Evolutionary conservation across 2,329 filamentous ascomycete species (phyloP), one percentile per base, ranked within the genome.

Genomic region (Cercospora citrullina): DNA sequence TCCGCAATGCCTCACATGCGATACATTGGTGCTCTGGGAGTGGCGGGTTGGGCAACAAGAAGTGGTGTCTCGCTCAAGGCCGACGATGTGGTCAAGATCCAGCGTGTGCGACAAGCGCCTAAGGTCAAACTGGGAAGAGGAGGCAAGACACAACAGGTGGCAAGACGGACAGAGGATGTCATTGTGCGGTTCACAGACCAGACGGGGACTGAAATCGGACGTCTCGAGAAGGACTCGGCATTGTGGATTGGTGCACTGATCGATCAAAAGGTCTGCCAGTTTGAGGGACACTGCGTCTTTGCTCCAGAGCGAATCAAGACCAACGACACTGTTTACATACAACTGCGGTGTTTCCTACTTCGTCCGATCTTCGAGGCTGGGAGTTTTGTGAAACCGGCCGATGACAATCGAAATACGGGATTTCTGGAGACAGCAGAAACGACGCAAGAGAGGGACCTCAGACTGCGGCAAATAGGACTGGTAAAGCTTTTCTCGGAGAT

Each of bases 281-380:
- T 99, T 69, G 91, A 96, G 72, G 95, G 91, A 5, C 88, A 87
- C 12, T 97, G 93, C 75, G 93, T 99, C 1, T 98, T 91, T 78
- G 92, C 92, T 0, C 94, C 94, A 0, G 94, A 98, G 65, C 85
- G 87, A 58, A 80, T 98, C 59, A 86, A 92, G 60, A 95, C 94
- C 8, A 97, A 96, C 75, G 95, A 99, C 75, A 98, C 93, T 0
- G 86, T 99, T n/a, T 96, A 94, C 74, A 79, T 99, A 6, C 95
- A 99, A 78, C 80, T 99, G 55, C 86, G 87, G 64, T 95, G 91
- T 76, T 96, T 86, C 65, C 79, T 99, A 45, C 83, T 95, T 16
- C 87, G 84, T 67, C 87, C 87, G 18, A 91, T 93, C 0, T 98
- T 99, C 74, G 86, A 90, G 60, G 85, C 83, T 53, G 84, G 82